These are phyloP conservation scores for Xylaria polymorpha DNA, from an alignment of 2,329 filamentous ascomycete genomes.

Conservation along the genomic window DNA sequence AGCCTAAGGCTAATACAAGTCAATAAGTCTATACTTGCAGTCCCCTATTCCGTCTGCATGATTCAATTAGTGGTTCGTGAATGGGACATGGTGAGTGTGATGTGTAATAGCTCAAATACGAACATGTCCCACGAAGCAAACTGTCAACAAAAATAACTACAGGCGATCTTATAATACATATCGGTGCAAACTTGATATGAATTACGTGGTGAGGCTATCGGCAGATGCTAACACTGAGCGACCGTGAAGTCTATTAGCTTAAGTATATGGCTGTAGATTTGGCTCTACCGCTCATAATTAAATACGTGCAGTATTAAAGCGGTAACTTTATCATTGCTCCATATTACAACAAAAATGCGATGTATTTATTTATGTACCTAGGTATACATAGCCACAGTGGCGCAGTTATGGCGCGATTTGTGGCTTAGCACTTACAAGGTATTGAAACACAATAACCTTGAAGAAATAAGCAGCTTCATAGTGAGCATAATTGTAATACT, in stretches of 20 bases:
- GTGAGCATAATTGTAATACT: too few relatives aligned
- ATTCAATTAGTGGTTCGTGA: not conserved
- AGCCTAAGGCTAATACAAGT: not conserved
- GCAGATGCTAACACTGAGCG: too few relatives aligned
- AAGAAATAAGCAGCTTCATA: too few relatives aligned
- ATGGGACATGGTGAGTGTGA: not conserved
- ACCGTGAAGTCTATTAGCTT: too few relatives aligned
- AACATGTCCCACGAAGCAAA: not conserved
- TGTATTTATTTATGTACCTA: not conserved
- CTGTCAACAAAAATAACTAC: not conserved
- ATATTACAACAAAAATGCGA: too few relatives aligned
- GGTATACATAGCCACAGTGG: not conserved
- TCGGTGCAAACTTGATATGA: not conserved
- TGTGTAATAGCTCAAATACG: too few relatives aligned
- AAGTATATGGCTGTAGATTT: too few relatives aligned
- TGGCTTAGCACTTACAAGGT: too few relatives aligned
- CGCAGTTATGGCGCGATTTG: not conserved
- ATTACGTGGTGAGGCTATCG: not conserved
- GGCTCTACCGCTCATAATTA: too few relatives aligned
- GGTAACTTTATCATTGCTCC: too few relatives aligned
- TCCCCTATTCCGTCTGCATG: not conserved
- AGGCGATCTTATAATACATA: not conserved
- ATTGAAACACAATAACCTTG: too few relatives aligned
- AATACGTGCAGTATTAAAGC: too few relatives aligned
- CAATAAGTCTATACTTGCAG: not conserved